Conservation (phyloP, 306 rosid species). For the Trifolium dubium region DNA sequence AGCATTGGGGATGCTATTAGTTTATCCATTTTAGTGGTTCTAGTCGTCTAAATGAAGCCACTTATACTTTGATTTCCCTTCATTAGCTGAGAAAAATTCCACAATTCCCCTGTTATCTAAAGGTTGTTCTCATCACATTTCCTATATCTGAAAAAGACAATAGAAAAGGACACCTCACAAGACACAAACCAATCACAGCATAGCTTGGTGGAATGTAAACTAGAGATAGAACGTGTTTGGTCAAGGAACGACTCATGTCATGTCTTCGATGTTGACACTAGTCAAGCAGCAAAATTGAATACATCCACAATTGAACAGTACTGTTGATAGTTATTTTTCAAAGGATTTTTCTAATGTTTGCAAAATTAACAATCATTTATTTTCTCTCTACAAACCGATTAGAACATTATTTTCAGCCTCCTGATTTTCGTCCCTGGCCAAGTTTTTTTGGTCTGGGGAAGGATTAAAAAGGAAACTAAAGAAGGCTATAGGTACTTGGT, state of each 20-base stretch:
- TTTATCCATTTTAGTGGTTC: conserved; percentile 39
- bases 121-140: conserved; percentile 21
- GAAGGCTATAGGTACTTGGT: background rate
- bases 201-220: conserved; percentile 44
- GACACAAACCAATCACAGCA: conserved; percentile 40
- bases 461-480: background rate
- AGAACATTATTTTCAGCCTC: background rate
- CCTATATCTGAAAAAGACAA: background rate
- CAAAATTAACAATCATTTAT: background rate
- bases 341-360: background rate
- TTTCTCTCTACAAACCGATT: background rate
- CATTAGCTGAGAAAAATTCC: conserved; percentile 30
- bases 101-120: conserved; percentile 18
- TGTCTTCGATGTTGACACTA: background rate
- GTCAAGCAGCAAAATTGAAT: background rate
- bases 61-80: conserved; percentile 35
- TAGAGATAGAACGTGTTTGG: conserved; percentile 37
- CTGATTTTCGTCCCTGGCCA: background rate
- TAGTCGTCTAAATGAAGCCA: conserved; percentile 28
- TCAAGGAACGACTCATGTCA: conserved; percentile 35
- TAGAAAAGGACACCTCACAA: conserved; percentile 35
- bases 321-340: background rate
- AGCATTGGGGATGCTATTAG: conserved; percentile 15
- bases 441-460: background rate
- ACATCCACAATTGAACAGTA: background rate